phyloP scores from a whole-genome alignment of 148 eudicot genomes.

The Oxyria digyna region DNA sequence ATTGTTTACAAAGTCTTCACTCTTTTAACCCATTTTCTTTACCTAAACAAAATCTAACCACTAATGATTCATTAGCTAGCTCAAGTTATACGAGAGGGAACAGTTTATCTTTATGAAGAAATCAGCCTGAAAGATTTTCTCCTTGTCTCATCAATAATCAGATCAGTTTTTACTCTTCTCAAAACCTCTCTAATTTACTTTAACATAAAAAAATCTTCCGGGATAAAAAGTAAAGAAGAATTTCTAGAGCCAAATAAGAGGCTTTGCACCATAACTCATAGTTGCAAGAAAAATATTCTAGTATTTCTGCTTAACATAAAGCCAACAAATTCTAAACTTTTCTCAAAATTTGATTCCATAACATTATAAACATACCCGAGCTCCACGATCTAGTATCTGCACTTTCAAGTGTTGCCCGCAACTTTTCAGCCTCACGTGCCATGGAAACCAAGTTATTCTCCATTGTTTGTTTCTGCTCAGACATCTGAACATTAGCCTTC shows the following conservation, averaged over 20 bases:
- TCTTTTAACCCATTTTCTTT: too few species aligned
- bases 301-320: background rate
- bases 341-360: background rate
- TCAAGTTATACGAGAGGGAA: too few species aligned
- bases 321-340: background rate
- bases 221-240: background rate
- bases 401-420: slow-evolving; percentile 60
- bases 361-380: slow-evolving; percentile 38
- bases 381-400: slow-evolving; percentile 57
- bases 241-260: background rate
- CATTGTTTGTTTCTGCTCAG: slow-evolving; percentile 85
- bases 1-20: too few species aligned
- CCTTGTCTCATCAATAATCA: too few species aligned
- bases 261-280: background rate
- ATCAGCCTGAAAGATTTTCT: too few species aligned
- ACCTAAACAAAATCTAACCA: too few species aligned
- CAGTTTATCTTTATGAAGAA: too few species aligned
- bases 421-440: slow-evolving; percentile 96
- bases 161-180: too few species aligned
- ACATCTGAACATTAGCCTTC: slow-evolving; percentile 69
- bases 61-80: too few species aligned
- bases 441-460: slow-evolving; percentile 78
- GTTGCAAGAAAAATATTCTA: background rate
- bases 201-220: background rate
- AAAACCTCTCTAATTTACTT: too few species aligned